Percentiles rank a stretch among this genome's conserved stretches.
Evolutionary conservation across 306 rosid species (phyloP).

Genomic region (Rosa persica): DNA sequence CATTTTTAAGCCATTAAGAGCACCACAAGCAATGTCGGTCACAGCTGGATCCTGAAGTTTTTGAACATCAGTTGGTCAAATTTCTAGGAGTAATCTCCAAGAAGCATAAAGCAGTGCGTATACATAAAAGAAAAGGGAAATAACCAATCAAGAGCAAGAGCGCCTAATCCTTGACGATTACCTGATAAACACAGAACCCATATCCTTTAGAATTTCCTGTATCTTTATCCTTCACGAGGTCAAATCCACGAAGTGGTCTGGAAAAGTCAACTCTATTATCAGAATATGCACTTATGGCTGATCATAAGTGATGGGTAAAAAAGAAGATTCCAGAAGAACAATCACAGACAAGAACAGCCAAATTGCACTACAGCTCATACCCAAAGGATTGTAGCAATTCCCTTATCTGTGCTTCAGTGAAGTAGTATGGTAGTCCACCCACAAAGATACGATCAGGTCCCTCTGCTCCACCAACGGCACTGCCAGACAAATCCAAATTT

Average conservation of each 20-base stretch:
- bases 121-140: slow-evolving; percentile 4
- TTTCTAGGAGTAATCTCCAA: slow-evolving; percentile 12
- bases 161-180: slow-evolving; percentile 22
- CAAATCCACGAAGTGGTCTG: slow-evolving; percentile 77
- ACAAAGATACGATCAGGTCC: slow-evolving; percentile 85
- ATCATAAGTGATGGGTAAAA: slow-evolving; percentile 1
- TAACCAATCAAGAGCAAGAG: slow-evolving; percentile 18
- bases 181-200: slow-evolving; percentile 84
- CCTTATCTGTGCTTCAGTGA: slow-evolving; percentile 68
- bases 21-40: slow-evolving; percentile 75
- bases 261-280: slow-evolving; percentile 23
- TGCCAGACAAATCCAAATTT: slow-evolving; percentile 36
- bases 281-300: slow-evolving; percentile 20
- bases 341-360: neutral
- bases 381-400: slow-evolving; percentile 79
- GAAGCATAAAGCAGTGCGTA: slow-evolving; percentile 12
- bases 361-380: slow-evolving; percentile 30
- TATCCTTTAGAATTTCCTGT: slow-evolving; percentile 86
- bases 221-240: slow-evolving; percentile 76
- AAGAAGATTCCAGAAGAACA: neutral
- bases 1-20: slow-evolving; percentile 82
- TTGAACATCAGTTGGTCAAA: slow-evolving; percentile 25
- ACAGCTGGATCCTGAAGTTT: slow-evolving; percentile 67
- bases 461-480: slow-evolving; percentile 62
- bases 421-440: slow-evolving; percentile 83